Percentiles rank a stretch among this genome's conserved stretches.
phyloP scores from a whole-genome alignment of 176 grass and related monocot species.

The Oryza australiensis region DNA sequence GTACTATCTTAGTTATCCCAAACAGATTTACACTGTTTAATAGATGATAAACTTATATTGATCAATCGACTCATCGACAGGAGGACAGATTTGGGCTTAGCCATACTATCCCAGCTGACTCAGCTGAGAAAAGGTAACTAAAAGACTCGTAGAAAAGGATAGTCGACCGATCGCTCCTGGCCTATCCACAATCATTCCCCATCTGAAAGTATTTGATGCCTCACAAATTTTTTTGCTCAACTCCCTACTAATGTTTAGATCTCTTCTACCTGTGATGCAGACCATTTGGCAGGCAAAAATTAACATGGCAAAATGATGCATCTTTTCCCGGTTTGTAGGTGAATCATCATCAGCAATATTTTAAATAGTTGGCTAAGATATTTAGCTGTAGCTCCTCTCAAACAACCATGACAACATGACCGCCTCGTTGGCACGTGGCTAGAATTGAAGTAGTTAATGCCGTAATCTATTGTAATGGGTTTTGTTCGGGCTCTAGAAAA shows the following conservation, averaged over 20 bases:
- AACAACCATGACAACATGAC: too few species aligned
- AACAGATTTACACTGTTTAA: not conserved
- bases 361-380: too few species aligned
- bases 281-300: not conserved
- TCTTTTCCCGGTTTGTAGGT: not conserved
- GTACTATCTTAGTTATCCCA: not conserved
- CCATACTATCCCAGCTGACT: not conserved
- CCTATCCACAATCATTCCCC: not conserved
- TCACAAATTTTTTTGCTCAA: not conserved
- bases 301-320: too few species aligned
- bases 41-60: not conserved
- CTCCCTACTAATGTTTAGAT: not conserved
- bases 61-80: not conserved
- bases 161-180: not conserved
- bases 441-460: too few species aligned
- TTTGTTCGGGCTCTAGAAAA: too few species aligned
- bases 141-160: not conserved
- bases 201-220: not conserved
- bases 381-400: too few species aligned
- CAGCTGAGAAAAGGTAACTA: not conserved
- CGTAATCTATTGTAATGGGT: too few species aligned
- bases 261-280: not conserved
- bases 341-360: not conserved
- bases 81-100: slow-evolving; percentile 10
- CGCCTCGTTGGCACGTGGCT: too few species aligned